These are phyloP conservation scores for Eutreptiella sp. DNA, from an alignment of 208 protist genomes.

Conservation along the genomic window DNA sequence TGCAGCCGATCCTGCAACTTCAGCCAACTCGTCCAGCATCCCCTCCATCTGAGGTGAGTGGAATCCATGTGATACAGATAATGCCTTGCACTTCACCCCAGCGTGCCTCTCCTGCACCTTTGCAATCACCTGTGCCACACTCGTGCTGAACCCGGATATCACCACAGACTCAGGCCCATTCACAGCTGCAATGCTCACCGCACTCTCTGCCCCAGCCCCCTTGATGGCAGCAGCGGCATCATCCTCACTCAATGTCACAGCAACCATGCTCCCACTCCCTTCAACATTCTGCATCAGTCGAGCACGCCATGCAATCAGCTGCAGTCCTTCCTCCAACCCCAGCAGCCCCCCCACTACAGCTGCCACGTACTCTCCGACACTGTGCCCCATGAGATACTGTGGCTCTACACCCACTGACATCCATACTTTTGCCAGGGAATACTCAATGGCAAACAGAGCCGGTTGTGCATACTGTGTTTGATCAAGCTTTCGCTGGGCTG, in stretches of 20 bases:
- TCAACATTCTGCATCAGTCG: constrained; percentile 5
- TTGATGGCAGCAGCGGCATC: not conserved
- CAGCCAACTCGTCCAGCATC: not conserved
- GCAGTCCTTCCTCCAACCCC: constrained; percentile 35
- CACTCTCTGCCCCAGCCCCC: no score
- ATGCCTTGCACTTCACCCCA: constrained; percentile 3
- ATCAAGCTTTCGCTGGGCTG: not conserved
- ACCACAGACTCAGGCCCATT: constrained; percentile 13
- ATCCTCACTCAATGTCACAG: no score
- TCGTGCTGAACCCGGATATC: constrained; percentile 1
- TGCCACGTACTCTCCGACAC: constrained; percentile 41
- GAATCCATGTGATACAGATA: constrained; percentile 13
- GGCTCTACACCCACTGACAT: constrained; percentile 28
- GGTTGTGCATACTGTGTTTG: constrained; percentile 22
- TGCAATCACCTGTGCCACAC: constrained; percentile 2
- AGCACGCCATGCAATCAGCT: constrained; percentile 21
- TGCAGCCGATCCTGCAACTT: no score
- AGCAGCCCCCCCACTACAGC: constrained; percentile 30
- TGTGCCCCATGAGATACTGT: constrained; percentile 37
- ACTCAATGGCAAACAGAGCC: constrained; percentile 39
- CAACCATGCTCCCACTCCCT: constrained; percentile 12
- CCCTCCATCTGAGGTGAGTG: constrained; percentile 12
- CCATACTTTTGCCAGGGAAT: constrained; percentile 26
- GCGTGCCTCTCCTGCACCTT: no score
- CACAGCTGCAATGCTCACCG: constrained; percentile 17